These are phyloP conservation scores for Solanum virginianum DNA, from an alignment of 257 asterid species.

Conservation along the genomic window DNA sequence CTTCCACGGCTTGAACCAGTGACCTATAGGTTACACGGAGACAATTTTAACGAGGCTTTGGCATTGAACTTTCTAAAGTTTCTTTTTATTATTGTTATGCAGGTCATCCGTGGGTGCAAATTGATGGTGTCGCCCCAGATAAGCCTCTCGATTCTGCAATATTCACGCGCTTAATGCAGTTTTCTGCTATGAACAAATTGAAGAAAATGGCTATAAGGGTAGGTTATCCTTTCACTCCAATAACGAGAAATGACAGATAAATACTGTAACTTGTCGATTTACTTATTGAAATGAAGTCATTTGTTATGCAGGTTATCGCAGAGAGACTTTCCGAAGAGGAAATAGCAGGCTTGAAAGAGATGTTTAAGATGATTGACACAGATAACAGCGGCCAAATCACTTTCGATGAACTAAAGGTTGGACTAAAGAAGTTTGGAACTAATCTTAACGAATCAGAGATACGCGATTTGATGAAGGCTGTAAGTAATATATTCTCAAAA, in stretches of 20 bases:
- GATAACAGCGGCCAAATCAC: conserved; percentile 86
- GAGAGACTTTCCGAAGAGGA: conserved; percentile 82
- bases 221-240: not conserved
- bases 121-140: conserved; percentile 53
- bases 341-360: conserved; percentile 77
- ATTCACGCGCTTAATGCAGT: conserved; percentile 50
- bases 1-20: too few relatives aligned
- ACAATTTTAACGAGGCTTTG: not conserved
- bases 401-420: conserved; percentile 70
- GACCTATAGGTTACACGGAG: too few relatives aligned
- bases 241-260: too few relatives aligned
- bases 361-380: conserved; percentile 68
- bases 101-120: conserved; percentile 78
- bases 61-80: not conserved
- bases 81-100: not conserved
- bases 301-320: conserved; percentile 53
- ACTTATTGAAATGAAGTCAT: not conserved
- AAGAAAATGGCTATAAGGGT: conserved; percentile 70
- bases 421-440: conserved; percentile 66
- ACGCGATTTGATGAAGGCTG: conserved; percentile 63
- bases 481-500: too few relatives aligned
- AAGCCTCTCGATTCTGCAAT: conserved; percentile 69
- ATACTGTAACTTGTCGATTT: too few relatives aligned
- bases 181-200: conserved; percentile 58
- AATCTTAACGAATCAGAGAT: conserved; percentile 82